Conservation (phyloP, 73 alveolate species). For the Paramecium primaurelia region DNA sequence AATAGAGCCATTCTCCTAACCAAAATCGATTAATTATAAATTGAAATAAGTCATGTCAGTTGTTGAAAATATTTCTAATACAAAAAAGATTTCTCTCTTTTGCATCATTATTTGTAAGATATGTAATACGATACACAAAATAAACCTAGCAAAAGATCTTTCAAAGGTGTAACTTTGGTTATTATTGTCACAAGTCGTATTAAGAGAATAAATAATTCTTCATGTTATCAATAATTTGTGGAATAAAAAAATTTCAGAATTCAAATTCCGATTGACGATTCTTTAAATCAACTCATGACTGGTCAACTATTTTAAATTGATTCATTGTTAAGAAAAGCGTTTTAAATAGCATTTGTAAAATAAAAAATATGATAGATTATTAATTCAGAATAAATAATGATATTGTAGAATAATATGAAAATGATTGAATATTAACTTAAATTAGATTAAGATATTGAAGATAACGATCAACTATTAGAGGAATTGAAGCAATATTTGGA, state of each 20-base stretch:
- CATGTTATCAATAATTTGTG: not conserved
- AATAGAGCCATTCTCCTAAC: not conserved
- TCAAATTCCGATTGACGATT: not conserved
- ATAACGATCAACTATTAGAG: not conserved
- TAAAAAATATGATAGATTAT: not conserved
- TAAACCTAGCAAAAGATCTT: not conserved
- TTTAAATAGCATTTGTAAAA: not conserved
- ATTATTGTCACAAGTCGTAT: not conserved
- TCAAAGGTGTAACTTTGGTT: not conserved
- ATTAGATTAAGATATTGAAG: conserved; percentile 6
- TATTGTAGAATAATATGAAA: not conserved
- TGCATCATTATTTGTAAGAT: not conserved
- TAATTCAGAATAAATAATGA: not conserved
- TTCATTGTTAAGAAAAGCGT: not conserved
- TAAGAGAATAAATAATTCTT: not conserved
- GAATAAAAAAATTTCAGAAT: not conserved
- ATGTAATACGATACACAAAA: not conserved
- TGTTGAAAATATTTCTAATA: not conserved
- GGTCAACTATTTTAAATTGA: not conserved
- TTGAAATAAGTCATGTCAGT: not conserved
- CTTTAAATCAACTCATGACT: not conserved
- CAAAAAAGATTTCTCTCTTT: not conserved
- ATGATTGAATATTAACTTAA: not conserved
- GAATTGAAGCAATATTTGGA: not conserved
- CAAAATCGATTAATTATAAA: not conserved